phyloP scores from a whole-genome alignment of 257 asterid genomes.

The Solanum raphanifolium region DNA sequence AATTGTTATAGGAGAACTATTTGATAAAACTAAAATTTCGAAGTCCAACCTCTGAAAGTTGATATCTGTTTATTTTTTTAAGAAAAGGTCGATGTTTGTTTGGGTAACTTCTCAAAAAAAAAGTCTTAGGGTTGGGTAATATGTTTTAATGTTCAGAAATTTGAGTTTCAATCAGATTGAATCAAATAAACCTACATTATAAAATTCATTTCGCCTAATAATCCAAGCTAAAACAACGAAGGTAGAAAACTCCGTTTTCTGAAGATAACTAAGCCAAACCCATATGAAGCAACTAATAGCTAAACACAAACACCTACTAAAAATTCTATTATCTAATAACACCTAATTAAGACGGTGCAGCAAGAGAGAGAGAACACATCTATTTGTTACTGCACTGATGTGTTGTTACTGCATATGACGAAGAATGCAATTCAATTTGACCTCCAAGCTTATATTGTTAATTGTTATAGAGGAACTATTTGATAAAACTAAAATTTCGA shows the following conservation, averaged over 20 bases:
- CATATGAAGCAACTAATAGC: background rate
- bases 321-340: background rate
- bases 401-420: background rate
- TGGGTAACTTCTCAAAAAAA: background rate
- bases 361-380: background rate
- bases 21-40: background rate
- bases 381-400: background rate
- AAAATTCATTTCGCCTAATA: background rate
- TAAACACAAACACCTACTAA: background rate
- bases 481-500: background rate
- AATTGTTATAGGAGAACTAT: background rate
- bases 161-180: background rate
- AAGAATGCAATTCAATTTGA: background rate
- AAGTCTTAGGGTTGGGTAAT: background rate
- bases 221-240: background rate
- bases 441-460: background rate
- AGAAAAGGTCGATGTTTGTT: background rate
- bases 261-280: background rate
- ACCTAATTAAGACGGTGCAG: background rate
- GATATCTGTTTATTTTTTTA: background rate
- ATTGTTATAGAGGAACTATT: background rate
- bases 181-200: background rate
- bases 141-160: background rate
- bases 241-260: background rate
- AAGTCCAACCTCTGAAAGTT: background rate